Evolutionary conservation across 768 basidiomycete genomes (phyloP).

Genomic region (Mycena alexandri): DNA sequence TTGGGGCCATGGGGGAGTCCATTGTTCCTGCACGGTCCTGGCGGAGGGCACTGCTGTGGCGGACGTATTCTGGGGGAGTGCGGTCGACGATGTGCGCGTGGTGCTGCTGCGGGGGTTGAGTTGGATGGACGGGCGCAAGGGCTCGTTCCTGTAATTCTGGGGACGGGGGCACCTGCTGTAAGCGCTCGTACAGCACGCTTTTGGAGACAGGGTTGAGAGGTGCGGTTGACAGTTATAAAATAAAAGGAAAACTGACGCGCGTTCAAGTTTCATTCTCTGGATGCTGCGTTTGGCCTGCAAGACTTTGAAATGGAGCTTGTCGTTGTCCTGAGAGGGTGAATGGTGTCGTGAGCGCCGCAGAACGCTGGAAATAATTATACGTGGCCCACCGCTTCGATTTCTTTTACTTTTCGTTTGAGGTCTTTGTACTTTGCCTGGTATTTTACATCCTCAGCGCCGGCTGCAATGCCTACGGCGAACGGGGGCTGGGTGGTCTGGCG

Average conservation of each 20-base stretch:
- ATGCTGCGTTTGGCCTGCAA: slow-evolving; percentile 85
- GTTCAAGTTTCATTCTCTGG: slow-evolving; percentile 88
- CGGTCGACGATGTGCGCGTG: slow-evolving; percentile 50
- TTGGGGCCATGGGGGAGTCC: slow-evolving; percentile 63
- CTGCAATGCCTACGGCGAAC: slow-evolving; percentile 73
- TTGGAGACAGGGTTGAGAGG: slow-evolving; percentile 31
- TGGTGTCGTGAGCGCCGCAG: slow-evolving; percentile 12
- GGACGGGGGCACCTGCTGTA: slow-evolving; percentile 71
- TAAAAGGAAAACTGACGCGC: slow-evolving; percentile 74
- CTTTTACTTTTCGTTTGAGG: slow-evolving; percentile 87
- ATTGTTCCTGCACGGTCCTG: slow-evolving; percentile 64
- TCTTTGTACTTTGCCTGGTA: slow-evolving; percentile 92
- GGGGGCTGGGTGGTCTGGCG: slow-evolving; percentile 46
- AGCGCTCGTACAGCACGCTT: slow-evolving; percentile 84
- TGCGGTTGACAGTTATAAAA: slow-evolving; percentile 36
- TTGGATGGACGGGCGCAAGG: slow-evolving; percentile 48
- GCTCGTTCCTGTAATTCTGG: slow-evolving; percentile 59
- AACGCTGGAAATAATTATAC: slow-evolving; percentile 34
- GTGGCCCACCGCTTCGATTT: slow-evolving; percentile 81
- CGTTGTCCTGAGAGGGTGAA: slow-evolving; percentile 75
- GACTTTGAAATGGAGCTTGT: slow-evolving; percentile 87
- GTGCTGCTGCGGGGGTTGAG: slow-evolving; percentile 46
- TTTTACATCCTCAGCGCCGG: slow-evolving; percentile 87
- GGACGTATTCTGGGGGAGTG: slow-evolving; percentile 60
- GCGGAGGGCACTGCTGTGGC: slow-evolving; percentile 7